Evolutionary conservation across 2,329 filamentous ascomycete genomes (phyloP), one percentile per base, ranked within the genome.

Genomic region (Diaporthe sp.): DNA sequence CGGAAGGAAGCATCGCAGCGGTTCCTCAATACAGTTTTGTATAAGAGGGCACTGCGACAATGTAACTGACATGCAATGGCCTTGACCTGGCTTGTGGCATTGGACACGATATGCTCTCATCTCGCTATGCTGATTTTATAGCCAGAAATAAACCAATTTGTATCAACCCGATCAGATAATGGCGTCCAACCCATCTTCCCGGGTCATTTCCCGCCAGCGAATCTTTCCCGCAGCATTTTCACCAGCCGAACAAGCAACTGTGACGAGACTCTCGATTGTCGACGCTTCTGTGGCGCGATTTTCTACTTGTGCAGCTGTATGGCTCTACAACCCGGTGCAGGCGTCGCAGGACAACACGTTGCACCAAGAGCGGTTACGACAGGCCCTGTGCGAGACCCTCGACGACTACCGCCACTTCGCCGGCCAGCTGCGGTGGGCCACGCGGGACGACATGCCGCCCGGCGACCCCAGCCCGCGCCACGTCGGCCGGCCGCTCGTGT

Each of bases 251-350:
- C 37, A 58, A n/a, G 13, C 61, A n/a, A 79, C 57, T 2, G 73
- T 71, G 5, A 80, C 78, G 19, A 79, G 75, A 57, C 79, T 87
- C 0, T 87, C 86, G 5, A 85, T 87, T 37, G 78, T 86, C 19
- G 87, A 88, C 79, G 84, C 84, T 2, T 84, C 84, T 0, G 84
- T 85, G 13, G 84, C 84, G 3, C 80, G 84, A 5, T 88, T 87
- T 76, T 72, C 82, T 2, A 77, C 82, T 6, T 84, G 84, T 10
- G 84, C 82, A 28, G 86, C 85, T 4, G 83, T 87, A 25, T 88
- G 87, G 86, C 82, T 87, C 10, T 88, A 82, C 74, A 80, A 86
- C 46, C 79, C 81, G 58, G 80, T 80, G 25, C 77, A 76, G 28
- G 55, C 49, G 34, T 62, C 75, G 19, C 37, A 73, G 6, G 42